These are phyloP conservation scores for Penicillium lividum DNA, from an alignment of 495 filamentous ascomycete species.

Conservation along the genomic window DNA sequence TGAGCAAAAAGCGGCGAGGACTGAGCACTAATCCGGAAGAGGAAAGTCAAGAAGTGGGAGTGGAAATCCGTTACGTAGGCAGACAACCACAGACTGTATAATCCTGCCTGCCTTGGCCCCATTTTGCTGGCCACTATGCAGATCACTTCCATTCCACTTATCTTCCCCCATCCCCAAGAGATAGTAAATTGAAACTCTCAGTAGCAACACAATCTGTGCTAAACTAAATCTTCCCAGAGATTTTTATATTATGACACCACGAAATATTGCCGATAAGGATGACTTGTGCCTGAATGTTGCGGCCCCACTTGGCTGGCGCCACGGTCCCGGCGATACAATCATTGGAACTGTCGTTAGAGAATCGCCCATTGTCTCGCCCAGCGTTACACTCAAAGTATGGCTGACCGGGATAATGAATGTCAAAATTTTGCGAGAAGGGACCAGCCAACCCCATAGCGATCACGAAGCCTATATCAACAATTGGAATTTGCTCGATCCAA, in stretches of 20 bases:
- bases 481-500: neutral
- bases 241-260: neutral
- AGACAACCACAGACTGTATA: too few species aligned
- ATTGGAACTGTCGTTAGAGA: conserved; percentile 21
- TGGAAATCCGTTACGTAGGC: too few species aligned
- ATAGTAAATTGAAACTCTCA: too few species aligned
- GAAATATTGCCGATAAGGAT: neutral
- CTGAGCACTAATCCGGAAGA: too few species aligned
- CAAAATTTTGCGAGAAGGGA: neutral
- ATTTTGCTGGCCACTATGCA: too few species aligned
- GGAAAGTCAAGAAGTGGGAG: too few species aligned
- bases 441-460: neutral
- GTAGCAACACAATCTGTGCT: too few species aligned
- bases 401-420: conserved; percentile 14
- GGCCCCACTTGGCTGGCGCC: conserved; percentile 17
- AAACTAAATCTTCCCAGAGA: too few species aligned
- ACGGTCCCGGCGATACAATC: conserved; percentile 21
- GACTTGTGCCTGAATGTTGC: conserved; percentile 16
- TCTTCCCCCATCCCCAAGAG: too few species aligned
- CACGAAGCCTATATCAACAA: conserved; percentile 2
- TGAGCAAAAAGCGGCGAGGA: too few species aligned
- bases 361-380: conserved; percentile 14
- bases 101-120: too few species aligned
- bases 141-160: too few species aligned
- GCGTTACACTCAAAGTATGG: conserved; percentile 17